Conservation (phyloP, 345 rosid genomes). For the Trapa incisa region DNA sequence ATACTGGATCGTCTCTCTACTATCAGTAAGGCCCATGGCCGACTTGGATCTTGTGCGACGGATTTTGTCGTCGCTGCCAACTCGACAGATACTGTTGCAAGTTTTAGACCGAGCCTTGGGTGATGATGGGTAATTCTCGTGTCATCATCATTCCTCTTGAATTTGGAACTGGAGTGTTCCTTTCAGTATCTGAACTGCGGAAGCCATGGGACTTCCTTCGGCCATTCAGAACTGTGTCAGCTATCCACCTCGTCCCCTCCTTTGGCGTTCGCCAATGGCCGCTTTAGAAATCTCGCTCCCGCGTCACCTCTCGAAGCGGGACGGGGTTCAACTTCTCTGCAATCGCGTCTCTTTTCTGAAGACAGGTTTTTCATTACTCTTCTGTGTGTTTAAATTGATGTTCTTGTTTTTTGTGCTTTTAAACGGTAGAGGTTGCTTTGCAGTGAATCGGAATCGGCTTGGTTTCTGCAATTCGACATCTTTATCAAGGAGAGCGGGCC, state of each 20-base stretch:
- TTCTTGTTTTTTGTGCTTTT: slow-evolving; percentile 6
- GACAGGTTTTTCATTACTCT: slow-evolving; percentile 17
- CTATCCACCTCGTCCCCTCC: slow-evolving; percentile 5
- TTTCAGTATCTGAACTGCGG: background rate
- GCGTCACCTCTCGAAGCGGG: slow-evolving; percentile 19
- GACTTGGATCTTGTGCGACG: too few species aligned
- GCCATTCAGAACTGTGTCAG: slow-evolving; percentile 38
- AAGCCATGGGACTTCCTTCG: slow-evolving; percentile 51
- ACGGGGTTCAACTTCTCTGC: slow-evolving; percentile 22
- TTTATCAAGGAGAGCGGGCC: slow-evolving; percentile 39
- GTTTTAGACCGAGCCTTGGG: too few species aligned
- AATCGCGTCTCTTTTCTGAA: slow-evolving; percentile 13
- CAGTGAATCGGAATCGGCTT: slow-evolving; percentile 25
- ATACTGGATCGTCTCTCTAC: too few species aligned
- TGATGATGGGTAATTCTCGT: background rate
- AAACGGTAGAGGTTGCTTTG: background rate
- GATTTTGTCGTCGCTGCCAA: too few species aligned
- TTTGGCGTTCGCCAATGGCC: slow-evolving; percentile 25
- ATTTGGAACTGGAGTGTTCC: too few species aligned
- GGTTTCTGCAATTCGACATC: slow-evolving; percentile 18
- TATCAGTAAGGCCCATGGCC: too few species aligned
- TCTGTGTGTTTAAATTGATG: background rate
- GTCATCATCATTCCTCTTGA: background rate
- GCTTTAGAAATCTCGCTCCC: slow-evolving; percentile 20
- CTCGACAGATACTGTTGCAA: too few species aligned